A percentile compares a stretch with the other conserved stretches of the same genome.
Conservation (phyloP, 768 basidiomycete genomes). For the Suillus occidentalis region DNA sequence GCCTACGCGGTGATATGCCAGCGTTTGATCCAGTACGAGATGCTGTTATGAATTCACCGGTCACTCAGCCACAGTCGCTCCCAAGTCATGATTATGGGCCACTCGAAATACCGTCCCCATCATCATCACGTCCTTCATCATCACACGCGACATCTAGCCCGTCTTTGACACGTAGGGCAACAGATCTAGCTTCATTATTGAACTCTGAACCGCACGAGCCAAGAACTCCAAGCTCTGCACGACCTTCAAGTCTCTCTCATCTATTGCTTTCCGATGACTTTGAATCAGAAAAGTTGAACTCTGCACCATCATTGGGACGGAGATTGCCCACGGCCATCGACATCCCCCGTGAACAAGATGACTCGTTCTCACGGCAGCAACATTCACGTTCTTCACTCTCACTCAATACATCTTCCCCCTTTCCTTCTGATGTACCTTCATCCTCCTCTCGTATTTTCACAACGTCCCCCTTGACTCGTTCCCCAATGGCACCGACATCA, state of each 20-base stretch:
- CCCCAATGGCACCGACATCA: constrained; percentile 30
- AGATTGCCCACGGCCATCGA: constrained; percentile 34
- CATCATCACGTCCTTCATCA: constrained; percentile 36
- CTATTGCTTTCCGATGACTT: constrained; percentile 33
- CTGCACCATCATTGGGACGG: constrained; percentile 29
- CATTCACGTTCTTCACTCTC: constrained; percentile 20
- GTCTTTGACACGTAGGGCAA: constrained; percentile 58
- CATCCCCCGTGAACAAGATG: constrained; percentile 31
- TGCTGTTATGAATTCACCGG: constrained; percentile 79
- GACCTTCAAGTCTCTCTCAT: constrained; percentile 46
- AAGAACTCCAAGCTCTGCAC: constrained; percentile 35
- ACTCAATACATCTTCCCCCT: constrained; percentile 18
- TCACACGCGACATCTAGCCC: constrained; percentile 43
- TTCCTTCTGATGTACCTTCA: constrained; percentile 18
- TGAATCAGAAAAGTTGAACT: constrained; percentile 27
- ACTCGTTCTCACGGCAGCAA: constrained; percentile 27
- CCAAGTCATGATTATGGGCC: constrained; percentile 20
- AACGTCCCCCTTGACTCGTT: constrained; percentile 30
- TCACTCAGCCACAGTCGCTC: constrained; percentile 46
- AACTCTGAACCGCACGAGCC: constrained; percentile 55
- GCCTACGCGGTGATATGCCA: constrained; percentile 21
- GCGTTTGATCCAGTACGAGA: constrained; percentile 87
- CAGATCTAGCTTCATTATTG: constrained; percentile 75
- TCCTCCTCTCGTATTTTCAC: constrained; percentile 25
- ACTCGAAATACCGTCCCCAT: constrained; percentile 37